These are phyloP conservation scores for Clavispora asparagi DNA, from an alignment of 805 yeast species.

Conservation along the genomic window DNA sequence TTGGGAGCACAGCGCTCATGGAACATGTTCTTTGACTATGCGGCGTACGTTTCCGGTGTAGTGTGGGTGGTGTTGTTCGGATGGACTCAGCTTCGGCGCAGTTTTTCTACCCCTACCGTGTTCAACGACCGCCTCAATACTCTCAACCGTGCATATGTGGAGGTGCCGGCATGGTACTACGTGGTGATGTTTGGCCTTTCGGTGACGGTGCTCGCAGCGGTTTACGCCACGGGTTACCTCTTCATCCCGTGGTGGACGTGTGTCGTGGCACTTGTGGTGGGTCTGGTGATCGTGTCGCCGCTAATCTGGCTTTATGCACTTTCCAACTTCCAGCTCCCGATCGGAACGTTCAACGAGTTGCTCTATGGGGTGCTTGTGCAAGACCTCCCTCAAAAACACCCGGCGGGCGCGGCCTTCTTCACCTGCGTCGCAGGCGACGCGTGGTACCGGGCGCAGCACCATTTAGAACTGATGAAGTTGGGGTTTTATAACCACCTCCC, in stretches of 20 bases:
- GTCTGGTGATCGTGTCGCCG: constrained; percentile 44
- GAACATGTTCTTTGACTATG: constrained; percentile 50
- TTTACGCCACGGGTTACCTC: constrained; percentile 17
- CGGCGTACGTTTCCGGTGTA: constrained; percentile 46
- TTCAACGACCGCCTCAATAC: constrained; percentile 42
- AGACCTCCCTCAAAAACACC: constrained; percentile 28
- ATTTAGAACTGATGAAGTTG: constrained; percentile 35
- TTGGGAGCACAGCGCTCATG: constrained; percentile 46
- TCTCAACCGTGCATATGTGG: constrained; percentile 32
- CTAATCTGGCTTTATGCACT: constrained; percentile 46
- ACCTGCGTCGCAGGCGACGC: constrained; percentile 52
- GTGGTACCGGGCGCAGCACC: constrained; percentile 47
- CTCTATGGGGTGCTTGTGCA: constrained; percentile 44
- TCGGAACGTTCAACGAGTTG: constrained; percentile 48
- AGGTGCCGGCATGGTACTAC: constrained; percentile 45
- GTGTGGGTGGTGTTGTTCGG: constrained; percentile 42
- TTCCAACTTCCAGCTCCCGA: constrained; percentile 48
- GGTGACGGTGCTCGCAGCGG: constrained; percentile 3
- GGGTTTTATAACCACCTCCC: constrained; percentile 53
- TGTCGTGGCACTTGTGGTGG: constrained; percentile 39
- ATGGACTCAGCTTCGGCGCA: constrained; percentile 12
- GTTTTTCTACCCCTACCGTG: constrained; percentile 3
- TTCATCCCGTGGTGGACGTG: constrained; percentile 42
- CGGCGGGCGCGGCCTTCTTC: constrained; percentile 45
- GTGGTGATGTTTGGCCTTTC: constrained; percentile 29